Percentiles rank a stretch among this genome's conserved stretches.
Evolutionary conservation across 2,329 filamentous ascomycete species (phyloP).

Genomic region (Colletotrichum godetiae): DNA sequence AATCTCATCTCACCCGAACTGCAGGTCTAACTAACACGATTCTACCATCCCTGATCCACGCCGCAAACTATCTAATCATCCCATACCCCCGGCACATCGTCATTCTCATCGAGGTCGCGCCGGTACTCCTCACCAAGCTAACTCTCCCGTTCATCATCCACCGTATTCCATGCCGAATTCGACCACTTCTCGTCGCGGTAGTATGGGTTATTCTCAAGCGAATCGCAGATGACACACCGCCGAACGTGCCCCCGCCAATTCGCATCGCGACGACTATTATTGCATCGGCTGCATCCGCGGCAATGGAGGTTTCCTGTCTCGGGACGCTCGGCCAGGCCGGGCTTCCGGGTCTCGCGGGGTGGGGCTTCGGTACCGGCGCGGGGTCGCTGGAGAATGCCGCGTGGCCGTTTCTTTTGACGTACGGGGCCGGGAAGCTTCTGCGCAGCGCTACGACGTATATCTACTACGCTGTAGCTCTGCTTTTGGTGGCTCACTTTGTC

Average conservation of each 20-base stretch:
- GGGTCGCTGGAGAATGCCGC: slow-evolving; percentile 43
- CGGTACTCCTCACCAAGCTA: slow-evolving; percentile 44
- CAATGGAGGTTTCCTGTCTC: slow-evolving; percentile 47
- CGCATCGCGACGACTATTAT: slow-evolving; percentile 44
- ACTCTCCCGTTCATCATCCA: slow-evolving; percentile 43
- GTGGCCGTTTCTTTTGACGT: slow-evolving; percentile 44
- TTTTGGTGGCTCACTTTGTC: slow-evolving; percentile 43
- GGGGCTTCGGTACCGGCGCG: slow-evolving; percentile 48
- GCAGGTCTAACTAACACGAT: slow-evolving; percentile 46
- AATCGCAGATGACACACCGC: slow-evolving; percentile 43
- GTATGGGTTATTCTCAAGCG: slow-evolving; percentile 45
- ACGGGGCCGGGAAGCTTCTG: slow-evolving; percentile 41
- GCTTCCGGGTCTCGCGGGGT: slow-evolving; percentile 45
- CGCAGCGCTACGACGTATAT: slow-evolving; percentile 43
- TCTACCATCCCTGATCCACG: slow-evolving; percentile 45
- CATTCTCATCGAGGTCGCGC: slow-evolving; percentile 45
- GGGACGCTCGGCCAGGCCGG: slow-evolving; percentile 45
- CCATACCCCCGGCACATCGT: slow-evolving; percentile 46
- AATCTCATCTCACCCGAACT: neutral
- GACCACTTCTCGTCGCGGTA: slow-evolving; percentile 41
- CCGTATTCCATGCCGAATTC: slow-evolving; percentile 41
- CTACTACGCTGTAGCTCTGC: slow-evolving; percentile 41
- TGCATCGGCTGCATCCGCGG: slow-evolving; percentile 43
- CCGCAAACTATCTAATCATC: slow-evolving; percentile 49
- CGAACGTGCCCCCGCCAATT: slow-evolving; percentile 46